Evolutionary conservation across 768 basidiomycete species (phyloP).

Genomic region (Lepiota brunneoincarnata): DNA sequence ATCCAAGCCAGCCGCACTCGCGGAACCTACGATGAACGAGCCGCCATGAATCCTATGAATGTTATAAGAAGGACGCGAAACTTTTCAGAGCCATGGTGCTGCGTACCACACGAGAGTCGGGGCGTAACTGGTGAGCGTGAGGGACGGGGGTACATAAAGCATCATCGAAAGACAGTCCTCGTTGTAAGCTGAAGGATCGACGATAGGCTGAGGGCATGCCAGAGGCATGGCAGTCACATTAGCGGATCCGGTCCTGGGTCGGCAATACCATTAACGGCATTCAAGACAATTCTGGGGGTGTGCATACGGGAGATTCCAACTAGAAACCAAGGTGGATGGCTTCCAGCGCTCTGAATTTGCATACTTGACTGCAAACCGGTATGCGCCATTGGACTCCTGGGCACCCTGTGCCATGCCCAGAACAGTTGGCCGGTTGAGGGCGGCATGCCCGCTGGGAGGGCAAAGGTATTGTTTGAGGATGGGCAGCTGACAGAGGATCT

Average conservation of each 20-base stretch:
- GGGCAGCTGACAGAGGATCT: constrained; percentile 46
- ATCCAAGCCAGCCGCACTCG: constrained; percentile 70
- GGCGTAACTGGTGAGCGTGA: constrained; percentile 27
- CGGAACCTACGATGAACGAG: constrained; percentile 71
- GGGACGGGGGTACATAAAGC: constrained; percentile 60
- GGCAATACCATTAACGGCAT: constrained; percentile 1
- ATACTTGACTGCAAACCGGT: constrained; percentile 66
- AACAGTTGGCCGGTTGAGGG: constrained; percentile 37
- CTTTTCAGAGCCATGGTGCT: background rate
- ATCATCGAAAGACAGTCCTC: constrained; percentile 87
- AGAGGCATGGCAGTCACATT: constrained; percentile 58
- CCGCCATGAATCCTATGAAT: constrained; percentile 79
- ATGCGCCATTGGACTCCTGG: constrained; percentile 43
- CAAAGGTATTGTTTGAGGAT: constrained; percentile 41
- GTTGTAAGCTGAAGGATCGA: constrained; percentile 45
- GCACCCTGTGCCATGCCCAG: constrained; percentile 58
- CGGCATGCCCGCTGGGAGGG: constrained; percentile 29
- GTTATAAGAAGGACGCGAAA: background rate
- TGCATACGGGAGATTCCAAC: constrained; percentile 65
- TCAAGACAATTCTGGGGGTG: background rate
- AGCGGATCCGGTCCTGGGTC: constrained; percentile 44
- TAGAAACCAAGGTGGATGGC: constrained; percentile 47
- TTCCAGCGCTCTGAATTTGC: constrained; percentile 62
- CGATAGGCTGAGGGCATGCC: constrained; percentile 65
- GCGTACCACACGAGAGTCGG: constrained; percentile 64